Percentiles rank a stretch among this genome's conserved stretches.
phyloP scores from a whole-genome alignment of 2,329 filamentous ascomycete species.

The Celoporthe dispersa region DNA sequence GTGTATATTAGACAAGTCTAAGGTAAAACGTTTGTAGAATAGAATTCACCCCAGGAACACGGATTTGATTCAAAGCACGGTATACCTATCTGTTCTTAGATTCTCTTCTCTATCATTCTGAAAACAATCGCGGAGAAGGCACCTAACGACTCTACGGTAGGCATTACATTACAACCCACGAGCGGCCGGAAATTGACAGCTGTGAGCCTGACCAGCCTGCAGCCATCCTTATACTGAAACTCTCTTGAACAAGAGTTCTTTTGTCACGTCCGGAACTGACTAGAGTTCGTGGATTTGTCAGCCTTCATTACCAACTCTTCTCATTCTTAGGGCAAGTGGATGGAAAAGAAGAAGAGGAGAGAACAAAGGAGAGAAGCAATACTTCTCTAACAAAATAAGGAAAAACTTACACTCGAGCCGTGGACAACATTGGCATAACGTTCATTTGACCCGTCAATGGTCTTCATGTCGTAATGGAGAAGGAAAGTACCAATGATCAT shows the following conservation, averaged over 20 bases:
- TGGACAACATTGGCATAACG: neutral
- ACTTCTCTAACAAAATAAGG: no score
- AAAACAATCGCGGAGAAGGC: no score
- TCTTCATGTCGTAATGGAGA: slow-evolving; percentile 18
- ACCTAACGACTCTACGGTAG: no score
- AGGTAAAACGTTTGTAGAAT: no score
- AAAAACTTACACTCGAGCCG: neutral
- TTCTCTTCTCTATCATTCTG: no score
- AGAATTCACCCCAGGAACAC: no score
- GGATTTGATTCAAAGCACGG: no score
- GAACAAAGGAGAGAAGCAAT: no score
- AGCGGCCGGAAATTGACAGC: neutral
- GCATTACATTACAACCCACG: no score
- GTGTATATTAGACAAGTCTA: no score
- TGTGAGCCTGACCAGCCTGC: neutral
- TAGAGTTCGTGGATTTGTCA: neutral
- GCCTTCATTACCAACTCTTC: neutral
- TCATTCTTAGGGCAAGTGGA: neutral
- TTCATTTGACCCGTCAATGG: neutral
- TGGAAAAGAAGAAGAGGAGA: no score
- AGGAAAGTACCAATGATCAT: slow-evolving; percentile 32
- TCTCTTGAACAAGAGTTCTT: neutral
- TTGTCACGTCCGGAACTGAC: neutral
- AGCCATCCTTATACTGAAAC: neutral
- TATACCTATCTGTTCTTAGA: no score